Evolutionary conservation across 1,284 basidiomycete genomes (phyloP).

Genomic region (Takashimella tepidaria): DNA sequence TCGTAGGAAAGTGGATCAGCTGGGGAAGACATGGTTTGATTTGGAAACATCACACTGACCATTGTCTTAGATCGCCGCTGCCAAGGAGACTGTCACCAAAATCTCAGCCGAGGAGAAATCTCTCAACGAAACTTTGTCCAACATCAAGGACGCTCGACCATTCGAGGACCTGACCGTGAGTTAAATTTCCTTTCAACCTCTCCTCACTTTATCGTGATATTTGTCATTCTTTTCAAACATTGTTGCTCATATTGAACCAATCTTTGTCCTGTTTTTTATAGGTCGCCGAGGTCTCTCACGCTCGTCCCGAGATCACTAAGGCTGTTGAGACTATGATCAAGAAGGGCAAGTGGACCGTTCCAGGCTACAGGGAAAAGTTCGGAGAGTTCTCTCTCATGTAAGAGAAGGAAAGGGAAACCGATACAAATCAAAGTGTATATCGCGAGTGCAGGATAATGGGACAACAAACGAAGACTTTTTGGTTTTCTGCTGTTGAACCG

Average conservation of each 20-base stretch:
- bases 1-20: background rate
- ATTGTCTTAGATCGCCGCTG: slow-evolving; percentile 68
- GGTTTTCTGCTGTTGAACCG: no score
- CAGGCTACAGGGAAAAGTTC: slow-evolving; percentile 81
- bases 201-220: no score
- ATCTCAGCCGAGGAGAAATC: slow-evolving; percentile 89
- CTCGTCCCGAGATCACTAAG: slow-evolving; percentile 87
- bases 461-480: no score
- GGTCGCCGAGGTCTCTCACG: slow-evolving; percentile 84
- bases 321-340: slow-evolving; percentile 95
- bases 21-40: no score
- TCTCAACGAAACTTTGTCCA: slow-evolving; percentile 87
- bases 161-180: slow-evolving; percentile 97
- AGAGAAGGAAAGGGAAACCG: slow-evolving; percentile 13
- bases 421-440: no score
- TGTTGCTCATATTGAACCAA: no score
- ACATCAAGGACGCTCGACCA: slow-evolving; percentile 95
- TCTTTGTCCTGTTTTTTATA: no score
- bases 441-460: no score
- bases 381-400: slow-evolving; percentile 86
- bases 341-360: slow-evolving; percentile 99
- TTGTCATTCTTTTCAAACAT: no score
- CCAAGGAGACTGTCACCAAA: slow-evolving; percentile 84
- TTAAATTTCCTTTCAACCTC: no score
- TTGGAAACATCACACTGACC: background rate